Evolutionary conservation across 2,329 filamentous ascomycete genomes (phyloP).

Genomic region (Colletotrichum camelliae): DNA sequence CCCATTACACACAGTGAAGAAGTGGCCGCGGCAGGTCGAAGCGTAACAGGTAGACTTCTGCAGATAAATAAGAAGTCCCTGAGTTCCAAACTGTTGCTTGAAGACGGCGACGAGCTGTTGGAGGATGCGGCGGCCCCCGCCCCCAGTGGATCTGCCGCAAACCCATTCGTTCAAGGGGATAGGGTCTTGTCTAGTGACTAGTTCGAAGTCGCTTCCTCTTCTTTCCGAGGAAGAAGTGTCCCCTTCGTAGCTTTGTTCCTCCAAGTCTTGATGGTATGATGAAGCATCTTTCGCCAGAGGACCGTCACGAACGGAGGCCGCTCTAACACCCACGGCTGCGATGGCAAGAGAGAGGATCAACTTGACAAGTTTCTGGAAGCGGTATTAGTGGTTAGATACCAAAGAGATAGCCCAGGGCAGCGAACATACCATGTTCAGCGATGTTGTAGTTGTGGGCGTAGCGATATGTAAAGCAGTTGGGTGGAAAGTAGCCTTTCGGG

Average conservation of each 20-base stretch:
- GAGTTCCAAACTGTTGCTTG: background rate
- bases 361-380: background rate
- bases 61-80: background rate
- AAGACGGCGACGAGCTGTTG: background rate
- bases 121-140: background rate
- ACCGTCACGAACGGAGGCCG: background rate
- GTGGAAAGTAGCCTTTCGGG: background rate
- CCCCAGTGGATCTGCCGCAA: background rate
- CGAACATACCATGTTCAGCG: background rate
- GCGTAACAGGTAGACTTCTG: background rate
- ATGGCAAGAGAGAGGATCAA: background rate
- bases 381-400: background rate
- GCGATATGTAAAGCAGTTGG: background rate
- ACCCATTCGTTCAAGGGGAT: background rate
- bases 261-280: background rate
- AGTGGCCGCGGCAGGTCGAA: background rate
- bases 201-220: background rate
- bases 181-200: background rate
- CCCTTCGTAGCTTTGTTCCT: background rate
- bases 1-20: background rate
- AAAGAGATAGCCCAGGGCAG: background rate
- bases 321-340: background rate
- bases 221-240: background rate
- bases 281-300: background rate
- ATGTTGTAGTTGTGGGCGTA: background rate